These are phyloP conservation scores for Alternaria novae-zelandiae DNA, from an alignment of 2,329 filamentous ascomycete species.

Conservation along the genomic window DNA sequence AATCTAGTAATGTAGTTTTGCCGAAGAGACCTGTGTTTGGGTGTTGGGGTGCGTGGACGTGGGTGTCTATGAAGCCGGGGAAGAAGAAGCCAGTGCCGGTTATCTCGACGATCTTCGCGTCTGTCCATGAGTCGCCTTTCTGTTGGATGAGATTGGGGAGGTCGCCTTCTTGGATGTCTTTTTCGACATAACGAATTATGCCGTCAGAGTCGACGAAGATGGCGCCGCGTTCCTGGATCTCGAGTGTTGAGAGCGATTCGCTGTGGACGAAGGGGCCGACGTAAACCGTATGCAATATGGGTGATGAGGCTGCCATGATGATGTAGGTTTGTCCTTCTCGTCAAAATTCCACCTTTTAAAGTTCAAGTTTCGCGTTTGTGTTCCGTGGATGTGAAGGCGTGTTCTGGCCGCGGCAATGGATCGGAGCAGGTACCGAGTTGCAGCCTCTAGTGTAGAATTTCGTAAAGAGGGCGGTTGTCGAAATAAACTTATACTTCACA, in stretches of 20 bases:
- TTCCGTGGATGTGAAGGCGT: background rate
- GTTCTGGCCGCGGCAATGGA: background rate
- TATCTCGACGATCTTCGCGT: conserved; percentile 47
- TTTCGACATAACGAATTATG: conserved; percentile 57
- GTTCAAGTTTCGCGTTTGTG: background rate
- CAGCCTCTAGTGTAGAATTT: background rate
- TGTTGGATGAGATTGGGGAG: background rate
- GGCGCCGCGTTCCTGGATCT: conserved; percentile 55
- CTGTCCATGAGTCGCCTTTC: conserved; percentile 41
- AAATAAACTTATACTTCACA: background rate
- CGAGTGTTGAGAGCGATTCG: conserved; percentile 55
- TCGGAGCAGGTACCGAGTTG: background rate
- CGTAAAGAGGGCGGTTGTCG: background rate
- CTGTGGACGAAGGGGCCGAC: conserved; percentile 68
- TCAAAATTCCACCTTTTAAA: background rate
- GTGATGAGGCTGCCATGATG: conserved; percentile 39
- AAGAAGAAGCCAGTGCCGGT: conserved; percentile 75
- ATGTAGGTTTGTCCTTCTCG: background rate
- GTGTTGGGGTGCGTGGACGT: conserved; percentile 94
- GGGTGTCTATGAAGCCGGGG: conserved; percentile 88
- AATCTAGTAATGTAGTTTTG: conserved; percentile 88
- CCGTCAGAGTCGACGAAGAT: conserved; percentile 61
- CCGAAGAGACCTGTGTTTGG: conserved; percentile 94
- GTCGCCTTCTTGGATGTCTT: conserved; percentile 27
- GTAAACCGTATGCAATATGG: conserved; percentile 56